phyloP scores from a whole-genome alignment of 176 grass and related monocot genomes.

The Tillandsia leiboldiana region DNA sequence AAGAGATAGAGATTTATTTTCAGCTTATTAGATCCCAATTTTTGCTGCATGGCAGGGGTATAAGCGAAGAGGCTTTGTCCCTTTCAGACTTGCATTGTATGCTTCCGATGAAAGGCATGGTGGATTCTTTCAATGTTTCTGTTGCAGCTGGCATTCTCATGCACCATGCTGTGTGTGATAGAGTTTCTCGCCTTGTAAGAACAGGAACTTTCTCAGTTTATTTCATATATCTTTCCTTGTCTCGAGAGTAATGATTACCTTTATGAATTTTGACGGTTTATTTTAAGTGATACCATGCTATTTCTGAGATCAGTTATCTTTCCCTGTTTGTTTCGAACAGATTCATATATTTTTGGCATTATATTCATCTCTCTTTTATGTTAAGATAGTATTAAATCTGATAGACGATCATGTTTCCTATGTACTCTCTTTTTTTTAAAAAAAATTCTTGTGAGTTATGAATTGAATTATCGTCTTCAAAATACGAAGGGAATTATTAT shows the following conservation, averaged over 20 bases:
- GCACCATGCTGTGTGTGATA: constrained; percentile 92
- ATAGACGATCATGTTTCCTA: too few species aligned
- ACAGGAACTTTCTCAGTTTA: constrained; percentile 6
- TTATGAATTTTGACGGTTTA: too few species aligned
- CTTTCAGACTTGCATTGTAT: constrained; percentile 84
- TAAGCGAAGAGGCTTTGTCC: constrained; percentile 52
- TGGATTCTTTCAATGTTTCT: constrained; percentile 99
- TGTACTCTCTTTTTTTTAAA: too few species aligned
- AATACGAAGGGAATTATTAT: not conserved
- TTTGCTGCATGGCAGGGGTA: constrained; percentile 50
- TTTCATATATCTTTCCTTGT: constrained; percentile 3
- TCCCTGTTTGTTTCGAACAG: too few species aligned
- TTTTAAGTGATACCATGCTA: too few species aligned
- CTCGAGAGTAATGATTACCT: not conserved
- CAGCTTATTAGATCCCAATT: not conserved
- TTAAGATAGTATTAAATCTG: too few species aligned
- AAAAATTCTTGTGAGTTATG: too few species aligned
- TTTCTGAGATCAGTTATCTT: too few species aligned
- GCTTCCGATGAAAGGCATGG: constrained; percentile 98
- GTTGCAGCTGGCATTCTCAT: constrained; percentile 94
- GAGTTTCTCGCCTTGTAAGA: constrained; percentile 68
- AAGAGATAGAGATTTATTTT: too few species aligned
- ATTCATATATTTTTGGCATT: too few species aligned
- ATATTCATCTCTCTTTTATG: too few species aligned
- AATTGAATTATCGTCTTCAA: too few species aligned